Base-by-base conservation (phyloP, 805 yeast species). In the Wickerhamomyces pijperi region DNA sequence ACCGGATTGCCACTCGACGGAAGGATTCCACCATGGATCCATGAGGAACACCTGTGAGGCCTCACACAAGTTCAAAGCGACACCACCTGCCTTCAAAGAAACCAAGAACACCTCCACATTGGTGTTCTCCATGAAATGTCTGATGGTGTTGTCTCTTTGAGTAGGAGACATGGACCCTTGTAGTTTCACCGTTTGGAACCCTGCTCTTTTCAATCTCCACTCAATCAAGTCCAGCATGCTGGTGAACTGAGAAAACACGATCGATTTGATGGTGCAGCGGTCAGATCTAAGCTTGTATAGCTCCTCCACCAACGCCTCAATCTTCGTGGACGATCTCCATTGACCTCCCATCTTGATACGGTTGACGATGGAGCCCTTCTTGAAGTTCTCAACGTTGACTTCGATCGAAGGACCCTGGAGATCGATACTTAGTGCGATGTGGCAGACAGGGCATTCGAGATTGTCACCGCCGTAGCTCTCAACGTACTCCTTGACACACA, bases 1-100 rank as follows among this genome's bases (percentile, higher is more conserved):
- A 60, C 95, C 95, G 37, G 94, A 81, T 59, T 92, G 99, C 87
- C 97, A 92, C 58, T 92, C 98, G 7, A 90, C 92, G 48, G 94
- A 82, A 1, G 97, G 97, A 56, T 92, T 94, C 97, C 98, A 92
- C 98, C 98, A 92, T 28, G 97, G 97, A 53, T 92, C 99, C 67
- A 92, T 68, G 35, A 92, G 70, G 49, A 92, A 92, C 36, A 92
- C 97, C 53, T 90, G 97, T 3, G 94, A 87, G 0, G 98, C 97
- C 53, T 94, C 99, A 54, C 96, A 90, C 46, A 92, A 67, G 56
- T 92, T 92, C 47, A 92, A 68, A 0, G 98, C 98, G 34, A 92
- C 98, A 63, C 99, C 99, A 48, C 99, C 99, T 0, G 99, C 99
- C 55, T 92, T 92, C 51, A 92, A 70, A 28, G 96, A 86, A 8